Base-by-base conservation (phyloP, 441 rosid species). In the Raphanus hybrid region DNA sequence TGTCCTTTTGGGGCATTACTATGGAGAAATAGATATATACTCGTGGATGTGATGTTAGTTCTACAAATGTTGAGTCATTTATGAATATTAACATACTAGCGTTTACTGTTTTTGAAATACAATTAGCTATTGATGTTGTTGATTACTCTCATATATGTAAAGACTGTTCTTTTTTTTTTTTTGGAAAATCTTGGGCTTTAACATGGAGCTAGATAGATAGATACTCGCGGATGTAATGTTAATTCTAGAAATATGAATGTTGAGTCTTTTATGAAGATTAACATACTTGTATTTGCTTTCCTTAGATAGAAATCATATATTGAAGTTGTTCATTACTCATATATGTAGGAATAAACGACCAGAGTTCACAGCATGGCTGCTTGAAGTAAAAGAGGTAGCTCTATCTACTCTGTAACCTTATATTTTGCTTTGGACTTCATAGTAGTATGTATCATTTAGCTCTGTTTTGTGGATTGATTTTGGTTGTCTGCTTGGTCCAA, bases 281-380 rank as follows among this genome's bases (percentile, higher is more conserved):
- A 7, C 50, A 18, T n/a, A 6, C 27, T 39, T 64, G 52, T n/a
- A 7, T 29, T 14, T 63, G 43, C 27, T 23, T n/a, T 66, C 35
- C 7, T 18, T 37, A 6, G 12, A 70, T 20, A 8, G 11, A 16
- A 1, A 8, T 6, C 45, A 23, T 43, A 72, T 34, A 60, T 60
- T 67, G 74, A 67, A 52, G 66, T 32, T 20, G 67, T 71, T 67
- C 39, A 23, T 57, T 64, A 9, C 82, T 69, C 14, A 23, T 11
- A 10, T 78, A 26, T 84, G 81, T 76, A 94, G 99, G 99, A 94
- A 75, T 74, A 94, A 91, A 82, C 90, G 99, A 65, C 99, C 98
- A n/a, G 99, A 94, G 84, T 94, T 92, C 86, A 92, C 97, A 67
- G 99, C 99, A 68, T 94, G 99, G 98, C 80, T 94, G 76, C 86